A percentile compares a stretch with the other conserved stretches of the same genome.
These are phyloP conservation scores for Gaertneriomyces semiglobifer DNA, from an alignment of 192 early-diverging fungal genomes.

Conservation along the genomic window DNA sequence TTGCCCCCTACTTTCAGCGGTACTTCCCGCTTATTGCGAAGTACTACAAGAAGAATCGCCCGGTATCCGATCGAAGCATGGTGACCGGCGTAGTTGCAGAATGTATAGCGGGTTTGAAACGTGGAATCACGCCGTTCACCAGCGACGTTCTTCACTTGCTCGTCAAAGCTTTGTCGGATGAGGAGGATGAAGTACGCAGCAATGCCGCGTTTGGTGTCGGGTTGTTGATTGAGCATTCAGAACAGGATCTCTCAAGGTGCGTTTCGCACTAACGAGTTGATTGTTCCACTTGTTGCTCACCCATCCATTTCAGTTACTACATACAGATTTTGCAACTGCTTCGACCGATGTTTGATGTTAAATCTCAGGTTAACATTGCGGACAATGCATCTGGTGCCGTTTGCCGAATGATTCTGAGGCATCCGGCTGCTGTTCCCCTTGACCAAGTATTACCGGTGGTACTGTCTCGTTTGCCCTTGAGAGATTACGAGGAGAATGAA, in stretches of 20 bases:
- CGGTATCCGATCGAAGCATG: conserved; percentile 80
- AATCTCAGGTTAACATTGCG: conserved; percentile 11
- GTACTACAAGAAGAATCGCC: conserved; percentile 72
- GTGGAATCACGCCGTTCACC: conserved; percentile 41
- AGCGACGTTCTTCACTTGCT: conserved; percentile 64
- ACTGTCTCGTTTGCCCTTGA: conserved; percentile 29
- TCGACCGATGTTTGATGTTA: conserved; percentile 29
- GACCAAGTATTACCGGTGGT: conserved; percentile 36
- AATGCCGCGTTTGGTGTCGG: conserved; percentile 84
- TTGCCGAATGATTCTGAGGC: conserved; percentile 30
- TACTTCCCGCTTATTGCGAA: conserved; percentile 78
- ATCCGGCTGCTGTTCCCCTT: conserved; percentile 24
- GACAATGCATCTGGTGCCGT: conserved; percentile 41
- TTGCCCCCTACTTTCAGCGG: conserved; percentile 69
- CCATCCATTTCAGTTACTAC: conserved; percentile 21
- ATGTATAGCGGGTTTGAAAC: conserved; percentile 61
- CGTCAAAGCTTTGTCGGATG: conserved; percentile 67
- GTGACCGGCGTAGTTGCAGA: conserved; percentile 85
- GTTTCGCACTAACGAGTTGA: conserved; percentile 1
- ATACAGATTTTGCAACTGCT: conserved; percentile 32
- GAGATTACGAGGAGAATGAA: conserved; percentile 39
- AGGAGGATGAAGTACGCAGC: conserved; percentile 78
- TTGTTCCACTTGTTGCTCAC: neutral
- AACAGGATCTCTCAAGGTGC: conserved; percentile 62
- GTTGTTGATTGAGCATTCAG: conserved; percentile 63